Percentiles rank a stretch among this genome's conserved stretches.
These are phyloP conservation scores for Albugo candida DNA, from an alignment of 352 stramenopile species.

Conservation along the genomic window DNA sequence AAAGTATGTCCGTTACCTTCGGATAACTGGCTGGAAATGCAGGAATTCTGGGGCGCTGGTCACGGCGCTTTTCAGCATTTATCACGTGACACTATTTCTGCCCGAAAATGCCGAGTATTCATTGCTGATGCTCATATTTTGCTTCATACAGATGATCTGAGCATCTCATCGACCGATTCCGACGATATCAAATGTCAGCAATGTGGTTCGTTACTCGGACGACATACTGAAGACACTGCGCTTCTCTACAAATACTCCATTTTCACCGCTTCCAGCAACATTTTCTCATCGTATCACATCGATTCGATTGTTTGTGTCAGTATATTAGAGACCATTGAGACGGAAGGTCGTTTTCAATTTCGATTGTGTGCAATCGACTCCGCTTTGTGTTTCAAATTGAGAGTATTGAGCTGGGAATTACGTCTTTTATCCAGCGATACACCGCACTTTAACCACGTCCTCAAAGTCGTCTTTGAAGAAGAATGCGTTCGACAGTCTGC, in stretches of 20 bases:
- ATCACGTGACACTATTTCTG: constrained; percentile 40
- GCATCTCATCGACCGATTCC: constrained; percentile 10
- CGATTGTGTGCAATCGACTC: constrained; percentile 7
- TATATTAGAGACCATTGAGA: constrained; percentile 45
- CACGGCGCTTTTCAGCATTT: constrained; percentile 67
- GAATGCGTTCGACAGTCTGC: too few relatives aligned
- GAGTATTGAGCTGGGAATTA: too few relatives aligned
- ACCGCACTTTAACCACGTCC: too few relatives aligned
- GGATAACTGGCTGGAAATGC: constrained; percentile 76
- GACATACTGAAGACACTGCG: constrained; percentile 22
- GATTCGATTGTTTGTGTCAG: constrained; percentile 48
- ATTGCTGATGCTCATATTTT: constrained; percentile 47
- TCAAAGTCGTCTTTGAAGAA: too few relatives aligned
- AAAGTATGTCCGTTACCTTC: constrained; percentile 56
- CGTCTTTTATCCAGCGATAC: too few relatives aligned
- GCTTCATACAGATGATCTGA: constrained; percentile 27
- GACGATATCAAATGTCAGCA: constrained; percentile 20
- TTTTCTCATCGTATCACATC: constrained; percentile 50
- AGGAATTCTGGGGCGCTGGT: constrained; percentile 66
- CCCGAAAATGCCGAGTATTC: constrained; percentile 23
- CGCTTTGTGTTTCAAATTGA: background rate
- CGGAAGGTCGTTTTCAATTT: constrained; percentile 55
- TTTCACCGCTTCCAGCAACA: constrained; percentile 5
- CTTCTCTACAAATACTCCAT: constrained; percentile 44
- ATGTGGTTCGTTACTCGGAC: constrained; percentile 22